Conservation (phyloP, 768 basidiomycete genomes). For the Guyanaporus albipodus region DNA sequence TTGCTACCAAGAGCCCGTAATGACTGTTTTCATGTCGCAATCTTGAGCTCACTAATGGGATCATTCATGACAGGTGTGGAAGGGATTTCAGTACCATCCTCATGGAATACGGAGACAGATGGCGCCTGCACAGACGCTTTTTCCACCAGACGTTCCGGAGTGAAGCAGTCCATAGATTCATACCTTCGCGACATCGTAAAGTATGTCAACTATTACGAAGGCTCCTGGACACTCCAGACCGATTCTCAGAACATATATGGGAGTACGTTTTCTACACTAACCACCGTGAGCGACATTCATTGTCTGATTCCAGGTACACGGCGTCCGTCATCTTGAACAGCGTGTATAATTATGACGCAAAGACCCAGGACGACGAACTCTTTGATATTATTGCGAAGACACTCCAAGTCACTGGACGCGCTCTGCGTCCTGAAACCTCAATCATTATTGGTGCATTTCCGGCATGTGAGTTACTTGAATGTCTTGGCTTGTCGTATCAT, state of each 20-base stretch:
- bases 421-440: slow-evolving; percentile 17
- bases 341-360: slow-evolving; percentile 18
- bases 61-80: slow-evolving; percentile 13
- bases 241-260: slow-evolving; percentile 32
- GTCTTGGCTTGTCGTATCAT: too few species aligned
- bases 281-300: neutral
- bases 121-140: slow-evolving; percentile 31
- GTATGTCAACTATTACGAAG: slow-evolving; percentile 30
- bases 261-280: slow-evolving; percentile 21
- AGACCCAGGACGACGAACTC: slow-evolving; percentile 13
- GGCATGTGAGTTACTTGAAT: slow-evolving; percentile 6
- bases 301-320: slow-evolving; percentile 11
- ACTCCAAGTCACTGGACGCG: slow-evolving; percentile 4
- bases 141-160: slow-evolving; percentile 27
- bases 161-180: slow-evolving; percentile 24
- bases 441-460: slow-evolving; percentile 18
- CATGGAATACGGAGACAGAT: slow-evolving; percentile 31
- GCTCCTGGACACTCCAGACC: slow-evolving; percentile 32
- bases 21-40: neutral
- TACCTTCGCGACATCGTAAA: slow-evolving; percentile 29
- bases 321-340: slow-evolving; percentile 18
- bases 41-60: neutral
- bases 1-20: slow-evolving; percentile 16
- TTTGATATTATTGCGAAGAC: slow-evolving; percentile 6
- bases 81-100: slow-evolving; percentile 22